phyloP scores from a whole-genome alignment of 192 early-diverging fungal genomes.

The Umbelopsis sp. region DNA sequence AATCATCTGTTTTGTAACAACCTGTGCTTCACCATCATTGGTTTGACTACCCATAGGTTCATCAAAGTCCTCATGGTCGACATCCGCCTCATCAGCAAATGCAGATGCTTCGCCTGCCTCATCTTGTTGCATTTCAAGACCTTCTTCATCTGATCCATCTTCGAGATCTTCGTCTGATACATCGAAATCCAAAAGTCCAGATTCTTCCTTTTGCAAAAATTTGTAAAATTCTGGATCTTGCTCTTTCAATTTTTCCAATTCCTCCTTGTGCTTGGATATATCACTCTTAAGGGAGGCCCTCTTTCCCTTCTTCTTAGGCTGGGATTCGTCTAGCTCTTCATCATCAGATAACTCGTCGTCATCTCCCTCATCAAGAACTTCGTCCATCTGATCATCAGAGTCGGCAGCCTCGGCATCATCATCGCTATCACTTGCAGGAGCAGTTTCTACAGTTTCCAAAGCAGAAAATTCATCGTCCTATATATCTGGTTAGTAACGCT shows the following conservation, averaged over 20 bases:
- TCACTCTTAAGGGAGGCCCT: constrained; percentile 46
- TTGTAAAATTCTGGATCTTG: constrained; percentile 93
- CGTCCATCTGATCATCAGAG: constrained; percentile 34
- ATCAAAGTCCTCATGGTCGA: neutral
- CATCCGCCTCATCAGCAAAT: constrained; percentile 11
- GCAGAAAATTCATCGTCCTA: constrained; percentile 33
- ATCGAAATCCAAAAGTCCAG: constrained; percentile 80
- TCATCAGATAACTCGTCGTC: constrained; percentile 55
- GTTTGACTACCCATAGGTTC: neutral
- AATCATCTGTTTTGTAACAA: constrained; percentile 78
- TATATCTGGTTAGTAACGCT: neutral
- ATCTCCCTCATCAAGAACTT: constrained; percentile 53
- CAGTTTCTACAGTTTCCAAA: constrained; percentile 37
- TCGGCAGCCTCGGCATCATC: neutral
- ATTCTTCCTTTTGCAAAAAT: constrained; percentile 87
- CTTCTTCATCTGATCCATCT: constrained; percentile 44
- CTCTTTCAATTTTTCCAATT: constrained; percentile 83
- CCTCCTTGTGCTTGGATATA: constrained; percentile 70
- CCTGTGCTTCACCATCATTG: constrained; percentile 24
- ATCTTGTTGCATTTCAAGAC: constrained; percentile 20
- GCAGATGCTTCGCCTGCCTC: constrained; percentile 18
- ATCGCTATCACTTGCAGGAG: constrained; percentile 31
- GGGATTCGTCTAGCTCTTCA: constrained; percentile 54
- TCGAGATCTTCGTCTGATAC: constrained; percentile 56
- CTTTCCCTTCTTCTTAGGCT: constrained; percentile 42